Percentiles rank a stretch among this genome's conserved stretches.
These are phyloP conservation scores for Leccinum solheimii DNA, from an alignment of 1,284 basidiomycete genomes.

Conservation along the genomic window DNA sequence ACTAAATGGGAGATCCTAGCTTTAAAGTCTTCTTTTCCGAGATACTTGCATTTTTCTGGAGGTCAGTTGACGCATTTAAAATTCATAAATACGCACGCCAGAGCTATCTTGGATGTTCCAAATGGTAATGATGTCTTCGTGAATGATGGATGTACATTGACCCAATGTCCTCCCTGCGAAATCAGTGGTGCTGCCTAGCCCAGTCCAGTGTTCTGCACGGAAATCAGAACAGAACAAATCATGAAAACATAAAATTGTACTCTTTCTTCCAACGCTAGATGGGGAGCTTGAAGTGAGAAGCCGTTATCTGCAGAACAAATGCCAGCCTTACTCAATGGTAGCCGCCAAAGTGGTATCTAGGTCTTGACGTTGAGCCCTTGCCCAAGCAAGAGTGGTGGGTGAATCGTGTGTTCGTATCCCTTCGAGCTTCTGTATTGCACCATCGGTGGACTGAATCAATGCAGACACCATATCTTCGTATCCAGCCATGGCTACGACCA, in stretches of 20 bases:
- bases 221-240: not conserved
- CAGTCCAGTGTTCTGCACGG: constrained; percentile 5
- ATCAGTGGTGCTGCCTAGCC: not conserved
- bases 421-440: constrained; percentile 2
- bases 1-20: constrained; percentile 9
- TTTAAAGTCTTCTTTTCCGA: constrained; percentile 8
- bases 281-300: not conserved
- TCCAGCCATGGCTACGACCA: not conserved
- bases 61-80: not conserved
- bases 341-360: constrained; percentile 3
- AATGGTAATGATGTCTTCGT: constrained; percentile 6
- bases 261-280: not conserved
- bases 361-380: constrained; percentile 7
- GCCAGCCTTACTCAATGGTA: not conserved
- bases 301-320: not conserved
- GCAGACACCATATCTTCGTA: constrained; percentile 6
- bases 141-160: constrained; percentile 3
- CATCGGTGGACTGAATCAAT: constrained; percentile 6
- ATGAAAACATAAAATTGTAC: not conserved
- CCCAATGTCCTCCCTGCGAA: not conserved
- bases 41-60: not conserved
- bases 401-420: not conserved
- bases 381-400: constrained; percentile 9
- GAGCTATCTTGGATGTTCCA: constrained; percentile 8
- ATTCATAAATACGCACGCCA: not conserved